Evolutionary conservation across 352 stramenopile genomes (phyloP).

Genomic region (Globisporangium mamillatum): DNA sequence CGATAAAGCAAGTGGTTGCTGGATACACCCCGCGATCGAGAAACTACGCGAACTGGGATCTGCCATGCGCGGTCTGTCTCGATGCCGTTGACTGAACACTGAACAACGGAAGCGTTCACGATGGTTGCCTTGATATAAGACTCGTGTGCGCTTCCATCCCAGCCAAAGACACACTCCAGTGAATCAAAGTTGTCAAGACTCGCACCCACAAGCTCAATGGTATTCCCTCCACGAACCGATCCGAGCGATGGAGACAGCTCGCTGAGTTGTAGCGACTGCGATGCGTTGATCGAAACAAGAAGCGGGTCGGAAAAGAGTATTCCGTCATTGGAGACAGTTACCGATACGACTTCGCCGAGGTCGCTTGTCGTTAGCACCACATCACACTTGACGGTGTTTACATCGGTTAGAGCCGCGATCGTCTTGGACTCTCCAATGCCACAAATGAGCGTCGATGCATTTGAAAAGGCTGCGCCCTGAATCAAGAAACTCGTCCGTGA

Average conservation of each 20-base stretch:
- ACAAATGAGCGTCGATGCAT: not conserved
- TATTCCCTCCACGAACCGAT: conserved; percentile 16
- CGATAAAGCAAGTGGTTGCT: conserved; percentile 46
- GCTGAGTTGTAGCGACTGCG: conserved; percentile 14
- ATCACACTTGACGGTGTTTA: conserved; percentile 21
- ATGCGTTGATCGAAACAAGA: conserved; percentile 4
- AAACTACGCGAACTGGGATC: conserved; percentile 31
- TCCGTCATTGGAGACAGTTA: conserved; percentile 38
- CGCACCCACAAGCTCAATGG: conserved; percentile 22
- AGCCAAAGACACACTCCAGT: conserved; percentile 40
- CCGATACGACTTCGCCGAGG: conserved; percentile 13
- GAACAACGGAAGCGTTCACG: conserved; percentile 27
- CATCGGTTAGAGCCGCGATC: conserved; percentile 1
- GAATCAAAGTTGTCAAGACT: conserved; percentile 14
- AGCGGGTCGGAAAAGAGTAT: conserved; percentile 24
- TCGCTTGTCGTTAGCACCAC: not conserved
- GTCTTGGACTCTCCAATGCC: conserved; percentile 17
- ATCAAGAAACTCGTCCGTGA: not conserved
- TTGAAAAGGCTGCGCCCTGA: conserved; percentile 2
- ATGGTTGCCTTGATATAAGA: conserved; percentile 15
- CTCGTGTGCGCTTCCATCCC: conserved; percentile 27
- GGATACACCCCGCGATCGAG: conserved; percentile 5
- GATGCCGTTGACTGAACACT: conserved; percentile 30
- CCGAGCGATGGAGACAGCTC: conserved; percentile 27
- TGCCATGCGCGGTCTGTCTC: conserved; percentile 18